Conservation (phyloP, 768 basidiomycete genomes). For the Galerina sulciceps region DNA sequence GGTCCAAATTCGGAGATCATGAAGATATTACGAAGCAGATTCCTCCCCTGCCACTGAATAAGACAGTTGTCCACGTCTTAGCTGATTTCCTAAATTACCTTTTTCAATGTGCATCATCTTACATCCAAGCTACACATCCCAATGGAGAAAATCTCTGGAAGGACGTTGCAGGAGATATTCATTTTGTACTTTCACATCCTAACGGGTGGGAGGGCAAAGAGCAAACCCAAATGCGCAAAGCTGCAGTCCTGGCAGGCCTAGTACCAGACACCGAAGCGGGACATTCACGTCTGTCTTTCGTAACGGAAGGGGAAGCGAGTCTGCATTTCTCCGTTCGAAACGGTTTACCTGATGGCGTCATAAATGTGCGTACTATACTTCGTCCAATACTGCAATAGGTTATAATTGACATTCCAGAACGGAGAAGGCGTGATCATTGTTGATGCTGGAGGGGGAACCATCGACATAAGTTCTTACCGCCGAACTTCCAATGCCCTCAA, state of each 20-base stretch:
- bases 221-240: conserved; percentile 55
- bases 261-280: conserved; percentile 42
- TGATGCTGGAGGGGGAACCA: conserved; percentile 65
- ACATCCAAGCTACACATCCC: conserved; percentile 42
- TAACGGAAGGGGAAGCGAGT: conserved; percentile 69
- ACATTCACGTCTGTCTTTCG: conserved; percentile 50
- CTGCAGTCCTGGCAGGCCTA: conserved; percentile 53
- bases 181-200: conserved; percentile 47
- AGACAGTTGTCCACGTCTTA: conserved; percentile 37
- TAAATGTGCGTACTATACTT: conserved; percentile 27
- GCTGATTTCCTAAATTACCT: conserved; percentile 49
- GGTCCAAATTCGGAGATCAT: conserved; percentile 17
- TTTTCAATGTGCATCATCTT: conserved; percentile 36
- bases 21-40: conserved; percentile 27
- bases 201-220: conserved; percentile 68
- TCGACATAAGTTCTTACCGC: conserved; percentile 60
- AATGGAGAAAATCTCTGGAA: conserved; percentile 40
- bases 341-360: conserved; percentile 39
- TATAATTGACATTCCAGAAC: conserved; percentile 27
- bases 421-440: conserved; percentile 53
- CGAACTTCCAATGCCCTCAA: conserved; percentile 22
- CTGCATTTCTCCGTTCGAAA: conserved; percentile 55
- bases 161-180: conserved; percentile 38
- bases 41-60: conserved; percentile 34
- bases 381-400: background rate